Conservation (phyloP, 1,284 basidiomycete genomes). For the Puccinia brachypodii region DNA sequence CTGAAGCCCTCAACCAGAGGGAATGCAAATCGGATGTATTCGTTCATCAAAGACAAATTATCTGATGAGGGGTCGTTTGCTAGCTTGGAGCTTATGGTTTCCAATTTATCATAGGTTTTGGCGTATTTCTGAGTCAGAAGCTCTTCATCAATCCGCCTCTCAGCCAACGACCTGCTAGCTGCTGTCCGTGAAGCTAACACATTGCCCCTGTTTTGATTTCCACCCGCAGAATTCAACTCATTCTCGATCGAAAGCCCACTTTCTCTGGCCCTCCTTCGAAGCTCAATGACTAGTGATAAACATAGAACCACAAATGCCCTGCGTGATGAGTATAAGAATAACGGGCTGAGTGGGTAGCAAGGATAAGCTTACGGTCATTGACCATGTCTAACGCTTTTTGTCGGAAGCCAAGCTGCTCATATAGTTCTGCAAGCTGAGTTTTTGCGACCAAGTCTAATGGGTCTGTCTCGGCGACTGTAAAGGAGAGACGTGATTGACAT, state of each 20-base stretch:
- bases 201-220: neutral
- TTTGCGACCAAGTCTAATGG: conserved; percentile 75
- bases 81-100: conserved; percentile 51
- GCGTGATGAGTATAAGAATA: conserved; percentile 46
- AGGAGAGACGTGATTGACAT: conserved; percentile 11
- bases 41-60: conserved; percentile 58
- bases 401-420: conserved; percentile 74
- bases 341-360: neutral
- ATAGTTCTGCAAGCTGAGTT: conserved; percentile 83
- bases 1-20: conserved; percentile 83
- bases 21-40: conserved; percentile 79
- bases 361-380: conserved; percentile 67
- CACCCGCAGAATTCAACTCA: neutral
- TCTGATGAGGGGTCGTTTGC: conserved; percentile 57
- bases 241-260: conserved; percentile 29
- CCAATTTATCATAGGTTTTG: conserved; percentile 32
- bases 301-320: neutral
- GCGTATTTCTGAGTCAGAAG: conserved; percentile 18
- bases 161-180: conserved; percentile 9
- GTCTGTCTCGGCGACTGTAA: conserved; percentile 70
- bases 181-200: conserved; percentile 10
- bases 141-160: conserved; percentile 35
- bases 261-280: conserved; percentile 24
- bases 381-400: conserved; percentile 80
- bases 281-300: conserved; percentile 29